Base-by-base conservation (phyloP, 2,329 filamentous ascomycete genomes). In the Apiospora koreana region DNA sequence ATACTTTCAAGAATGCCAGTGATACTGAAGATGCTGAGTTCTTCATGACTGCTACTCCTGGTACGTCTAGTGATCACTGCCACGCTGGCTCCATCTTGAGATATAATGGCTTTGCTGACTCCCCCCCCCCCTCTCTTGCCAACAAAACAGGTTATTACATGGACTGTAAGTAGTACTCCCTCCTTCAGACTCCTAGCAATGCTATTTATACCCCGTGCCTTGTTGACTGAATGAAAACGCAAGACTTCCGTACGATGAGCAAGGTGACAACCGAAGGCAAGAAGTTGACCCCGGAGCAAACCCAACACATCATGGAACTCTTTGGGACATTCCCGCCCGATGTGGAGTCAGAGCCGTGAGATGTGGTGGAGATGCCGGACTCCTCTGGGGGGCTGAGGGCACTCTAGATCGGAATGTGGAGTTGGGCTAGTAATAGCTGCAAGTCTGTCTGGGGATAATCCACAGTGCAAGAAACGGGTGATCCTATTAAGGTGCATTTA, bases 21-120 rank as follows among this genome's bases (percentile, higher is more conserved):
- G 71, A 76, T n/a, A 77, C 75, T 23, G 79, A 79, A 69, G 74
- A 76, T 2, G 76, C 76, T 8, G 80, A 80, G 72, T 76, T 79
- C n/a, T 81, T 80, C 69, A 81, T 81, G 80, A 81, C 79, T 1
- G 78, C 78, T 8, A 81, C 79, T 6, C 80, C 80, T 8, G 78
- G 78, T 78, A 62, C 69, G 73, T 70, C 50, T 38, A 8, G 35
- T 16, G 12, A 3, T 38, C 1, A 3, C 1, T 14, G 1, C 21
- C 48, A 28, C 5, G 2, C 25, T 14, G 45, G n/a, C 25, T 14
- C 16, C 14, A 54, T 54, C 25, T 31, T 16, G 16, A 31, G 28
- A 3, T 58, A 28, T 35, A n/a, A 38, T 38, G 18, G 31, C 4
- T 12, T 38, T 62, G 8, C 54, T 62, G 5, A 62, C 31, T 2